phyloP scores from a whole-genome alignment of 2,329 filamentous ascomycete genomes.

The Endoconidiophora polonica region DNA sequence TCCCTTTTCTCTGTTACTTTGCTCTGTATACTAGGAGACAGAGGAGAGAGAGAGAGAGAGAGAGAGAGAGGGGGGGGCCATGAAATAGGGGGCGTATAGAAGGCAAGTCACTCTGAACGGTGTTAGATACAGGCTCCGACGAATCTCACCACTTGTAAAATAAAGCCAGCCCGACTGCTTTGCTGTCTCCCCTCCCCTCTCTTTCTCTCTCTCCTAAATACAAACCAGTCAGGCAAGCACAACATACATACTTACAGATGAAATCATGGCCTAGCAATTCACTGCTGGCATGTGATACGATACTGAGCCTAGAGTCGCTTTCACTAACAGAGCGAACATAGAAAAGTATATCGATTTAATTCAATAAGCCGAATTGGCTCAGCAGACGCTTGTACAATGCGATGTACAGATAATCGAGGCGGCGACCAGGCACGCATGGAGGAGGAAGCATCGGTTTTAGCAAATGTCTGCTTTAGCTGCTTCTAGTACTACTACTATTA shows the following conservation, averaged over 20 bases:
- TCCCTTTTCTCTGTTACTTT: neutral
- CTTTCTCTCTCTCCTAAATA: neutral
- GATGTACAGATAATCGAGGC: too few relatives aligned
- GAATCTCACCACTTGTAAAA: neutral
- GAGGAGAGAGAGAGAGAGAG: conserved; percentile 7
- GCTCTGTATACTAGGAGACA: neutral
- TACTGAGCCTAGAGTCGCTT: too few relatives aligned
- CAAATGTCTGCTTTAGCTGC: too few relatives aligned
- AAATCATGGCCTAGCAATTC: too few relatives aligned
- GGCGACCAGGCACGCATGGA: too few relatives aligned
- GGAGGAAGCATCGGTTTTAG: too few relatives aligned
- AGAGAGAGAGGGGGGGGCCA: conserved; percentile 2
- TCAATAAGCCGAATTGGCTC: neutral
- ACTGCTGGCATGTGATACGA: too few relatives aligned
- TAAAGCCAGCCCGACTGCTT: neutral
- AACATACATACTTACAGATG: too few relatives aligned
- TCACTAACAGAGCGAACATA: neutral
- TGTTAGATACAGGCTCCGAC: neutral
- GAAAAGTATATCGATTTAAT: neutral
- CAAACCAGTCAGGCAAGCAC: too few relatives aligned
- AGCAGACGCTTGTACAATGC: neutral
- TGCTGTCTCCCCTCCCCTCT: neutral
- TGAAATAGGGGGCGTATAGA: neutral
- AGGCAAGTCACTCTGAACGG: neutral
- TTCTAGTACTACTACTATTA: too few relatives aligned